A percentile compares a stretch with the other conserved stretches of the same genome.
Conservation (phyloP, 345 rosid genomes). For the Citrus trifoliata region DNA sequence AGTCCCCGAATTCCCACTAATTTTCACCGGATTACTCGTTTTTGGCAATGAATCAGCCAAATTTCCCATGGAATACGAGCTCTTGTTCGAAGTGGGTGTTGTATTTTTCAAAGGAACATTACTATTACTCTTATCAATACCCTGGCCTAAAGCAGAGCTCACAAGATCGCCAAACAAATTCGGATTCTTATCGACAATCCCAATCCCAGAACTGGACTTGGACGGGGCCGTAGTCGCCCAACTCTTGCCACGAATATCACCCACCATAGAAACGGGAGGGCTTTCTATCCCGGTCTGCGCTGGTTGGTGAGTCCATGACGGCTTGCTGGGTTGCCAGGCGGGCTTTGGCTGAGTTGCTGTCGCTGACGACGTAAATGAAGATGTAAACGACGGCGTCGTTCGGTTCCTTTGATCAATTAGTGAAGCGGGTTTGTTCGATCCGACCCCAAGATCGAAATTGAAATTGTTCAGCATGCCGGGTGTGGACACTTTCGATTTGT, state of each 20-base stretch:
- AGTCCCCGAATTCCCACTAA: slow-evolving; percentile 47
- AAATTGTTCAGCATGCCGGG: slow-evolving; percentile 50
- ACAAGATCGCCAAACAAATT: slow-evolving; percentile 88
- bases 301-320: slow-evolving; percentile 89
- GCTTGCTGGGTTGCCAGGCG: slow-evolving; percentile 70
- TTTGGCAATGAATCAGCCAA: slow-evolving; percentile 79
- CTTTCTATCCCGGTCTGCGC: slow-evolving; percentile 39
- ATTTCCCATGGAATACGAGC: slow-evolving; percentile 75
- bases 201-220: slow-evolving; percentile 44
- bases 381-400: slow-evolving; percentile 31
- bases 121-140: slow-evolving; percentile 30
- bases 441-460: slow-evolving; percentile 72
- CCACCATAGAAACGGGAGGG: slow-evolving; percentile 78
- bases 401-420: slow-evolving; percentile 73
- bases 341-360: slow-evolving; percentile 59
- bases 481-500: slow-evolving; percentile 38
- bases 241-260: slow-evolving; percentile 86
- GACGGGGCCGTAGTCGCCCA: slow-evolving; percentile 59
- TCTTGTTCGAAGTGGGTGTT: slow-evolving; percentile 35
- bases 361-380: slow-evolving; percentile 43
- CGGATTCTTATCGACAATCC: slow-evolving; percentile 67
- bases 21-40: slow-evolving; percentile 33
- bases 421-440: slow-evolving; percentile 60
- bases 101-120: slow-evolving; percentile 76
- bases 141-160: slow-evolving; percentile 76